Base-by-base conservation (phyloP, 768 basidiomycete genomes). In the Amanita rubescens region DNA sequence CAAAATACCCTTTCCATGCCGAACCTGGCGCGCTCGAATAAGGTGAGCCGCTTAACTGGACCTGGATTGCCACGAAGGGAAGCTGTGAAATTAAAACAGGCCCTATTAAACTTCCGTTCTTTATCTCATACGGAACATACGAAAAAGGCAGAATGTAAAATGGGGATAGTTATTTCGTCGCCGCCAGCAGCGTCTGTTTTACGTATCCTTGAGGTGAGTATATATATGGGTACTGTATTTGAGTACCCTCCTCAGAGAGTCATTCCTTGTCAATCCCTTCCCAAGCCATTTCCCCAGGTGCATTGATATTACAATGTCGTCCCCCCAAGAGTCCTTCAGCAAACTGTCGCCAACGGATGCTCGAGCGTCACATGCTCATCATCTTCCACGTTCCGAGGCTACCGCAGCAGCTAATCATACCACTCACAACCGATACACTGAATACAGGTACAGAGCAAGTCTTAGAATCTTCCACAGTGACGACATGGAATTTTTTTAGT, bases 351-450 rank as follows among this genome's bases (percentile, higher is more conserved):
- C 44, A 27, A 37, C 37, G 39, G 27, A 22, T 30, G 27, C 27
- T 30, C 27, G 27, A 10, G 5, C 35, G 25, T 22, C 19, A 27
- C 12, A 17, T 41, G 34, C 33, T 15, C 4, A 15, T 32, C 41
- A 33, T 14, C 3, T 35, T 14, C 33, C 35, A 14, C 2, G 11
- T n/a, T 8, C 19, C 32, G 42, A 5, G 2, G 3, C 7, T 2
- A 22, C 46, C 27, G 20, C 37, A 25, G 12, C 7, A 32, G 3
- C 34, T 71, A 51, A 61, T n/a, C n/a, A n/a, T 68, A 10, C 56
- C 17, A 68, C 73, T 59, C 78, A 77, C 11, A 83, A 82, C 62
- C 60, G 65, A 47, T 83, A 79, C 82, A 72, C 77, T n/a, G 73
- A 60, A 56, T 74, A 76, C 51, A 75, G 82, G 83, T 83, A 60